These are phyloP conservation scores for Dispira parvispora DNA, from an alignment of 192 early-diverging fungal genomes.

Conservation along the genomic window DNA sequence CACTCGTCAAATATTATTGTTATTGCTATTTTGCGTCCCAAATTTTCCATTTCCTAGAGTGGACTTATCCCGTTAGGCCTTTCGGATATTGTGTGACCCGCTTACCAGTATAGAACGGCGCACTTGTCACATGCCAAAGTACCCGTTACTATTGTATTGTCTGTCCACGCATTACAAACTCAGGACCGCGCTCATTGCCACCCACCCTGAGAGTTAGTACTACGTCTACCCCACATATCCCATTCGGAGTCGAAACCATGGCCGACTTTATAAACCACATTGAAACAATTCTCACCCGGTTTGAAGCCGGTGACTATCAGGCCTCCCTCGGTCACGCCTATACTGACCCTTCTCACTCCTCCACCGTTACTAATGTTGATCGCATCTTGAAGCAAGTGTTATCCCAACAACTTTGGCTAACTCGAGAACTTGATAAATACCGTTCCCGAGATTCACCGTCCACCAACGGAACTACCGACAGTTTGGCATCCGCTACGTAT, in stretches of 20 bases:
- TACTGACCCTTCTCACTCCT: neutral
- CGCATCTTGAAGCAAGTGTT: neutral
- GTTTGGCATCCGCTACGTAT: neutral
- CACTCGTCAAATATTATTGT: too few relatives aligned
- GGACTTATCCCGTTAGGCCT: too few relatives aligned
- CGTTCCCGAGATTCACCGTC: neutral
- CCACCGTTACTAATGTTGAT: neutral
- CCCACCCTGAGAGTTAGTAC: too few relatives aligned
- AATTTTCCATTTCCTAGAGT: too few relatives aligned
- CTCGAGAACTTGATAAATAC: neutral
- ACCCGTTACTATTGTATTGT: too few relatives aligned
- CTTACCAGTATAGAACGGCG: too few relatives aligned
- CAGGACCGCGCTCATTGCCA: too few relatives aligned
- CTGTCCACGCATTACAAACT: too few relatives aligned
- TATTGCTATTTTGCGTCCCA: too few relatives aligned
- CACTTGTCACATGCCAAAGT: too few relatives aligned
- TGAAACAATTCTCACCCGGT: conserved; percentile 6
- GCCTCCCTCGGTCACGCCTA: neutral
- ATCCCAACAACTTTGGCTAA: neutral
- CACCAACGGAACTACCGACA: neutral
- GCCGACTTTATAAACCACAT: conserved; percentile 1
- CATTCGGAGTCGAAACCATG: neutral
- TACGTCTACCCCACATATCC: too few relatives aligned
- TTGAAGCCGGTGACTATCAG: conserved; percentile 3
- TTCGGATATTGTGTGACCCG: too few relatives aligned